phyloP scores from a whole-genome alignment of 2,329 filamentous ascomycete species.

The Penicillium sclerotigenum region DNA sequence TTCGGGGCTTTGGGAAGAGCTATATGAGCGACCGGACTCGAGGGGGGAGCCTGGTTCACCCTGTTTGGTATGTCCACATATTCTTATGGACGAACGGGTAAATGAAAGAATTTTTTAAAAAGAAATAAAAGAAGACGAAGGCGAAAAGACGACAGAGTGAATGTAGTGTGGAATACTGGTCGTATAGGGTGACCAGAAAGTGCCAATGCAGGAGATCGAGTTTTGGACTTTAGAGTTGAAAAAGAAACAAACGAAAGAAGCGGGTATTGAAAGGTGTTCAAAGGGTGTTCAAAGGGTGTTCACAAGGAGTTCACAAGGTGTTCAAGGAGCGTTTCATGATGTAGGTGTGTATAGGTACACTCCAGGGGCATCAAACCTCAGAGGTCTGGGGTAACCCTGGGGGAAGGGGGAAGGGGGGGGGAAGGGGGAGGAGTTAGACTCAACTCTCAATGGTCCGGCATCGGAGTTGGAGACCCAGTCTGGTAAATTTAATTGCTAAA shows the following conservation, averaged over 20 bases:
- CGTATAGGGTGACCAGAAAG: background rate
- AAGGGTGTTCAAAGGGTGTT: background rate
- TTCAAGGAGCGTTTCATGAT: too few relatives aligned
- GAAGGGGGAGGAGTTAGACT: too few relatives aligned
- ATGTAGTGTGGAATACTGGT: background rate
- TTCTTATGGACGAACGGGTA: background rate
- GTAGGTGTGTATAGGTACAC: too few relatives aligned
- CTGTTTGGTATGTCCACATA: conserved; percentile 22
- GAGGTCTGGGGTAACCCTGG: background rate
- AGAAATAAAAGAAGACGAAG: background rate
- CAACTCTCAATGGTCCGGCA: background rate
- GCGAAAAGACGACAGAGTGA: background rate
- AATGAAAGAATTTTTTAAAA: background rate
- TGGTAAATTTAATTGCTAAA: too few relatives aligned
- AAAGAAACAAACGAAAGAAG: background rate
- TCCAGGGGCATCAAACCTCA: background rate
- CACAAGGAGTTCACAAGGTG: background rate
- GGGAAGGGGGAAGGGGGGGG: background rate
- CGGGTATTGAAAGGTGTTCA: background rate
- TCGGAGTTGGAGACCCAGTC: too few relatives aligned
- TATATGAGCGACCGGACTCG: conserved; percentile 1
- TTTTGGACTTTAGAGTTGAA: background rate
- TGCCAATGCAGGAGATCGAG: background rate
- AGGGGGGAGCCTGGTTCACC: conserved; percentile 11
- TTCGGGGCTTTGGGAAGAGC: background rate